Evolutionary conservation across 345 rosid genomes (phyloP).

Genomic region (Citrus maxima): DNA sequence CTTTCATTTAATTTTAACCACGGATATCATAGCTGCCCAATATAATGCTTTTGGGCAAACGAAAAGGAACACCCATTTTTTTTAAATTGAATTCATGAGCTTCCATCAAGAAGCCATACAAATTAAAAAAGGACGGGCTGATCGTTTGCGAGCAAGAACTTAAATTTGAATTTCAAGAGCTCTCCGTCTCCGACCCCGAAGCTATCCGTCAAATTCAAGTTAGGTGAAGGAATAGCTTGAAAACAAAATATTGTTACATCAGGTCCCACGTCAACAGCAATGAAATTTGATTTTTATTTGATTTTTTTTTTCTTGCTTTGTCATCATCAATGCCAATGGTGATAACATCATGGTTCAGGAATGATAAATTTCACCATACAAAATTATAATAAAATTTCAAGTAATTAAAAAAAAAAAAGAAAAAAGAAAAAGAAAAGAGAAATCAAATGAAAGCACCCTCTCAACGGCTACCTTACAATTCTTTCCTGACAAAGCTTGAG

Average conservation of each 20-base stretch:
- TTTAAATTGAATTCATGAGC: too few species aligned
- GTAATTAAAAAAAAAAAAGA: neutral
- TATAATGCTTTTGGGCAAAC: too few species aligned
- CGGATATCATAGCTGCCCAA: too few species aligned
- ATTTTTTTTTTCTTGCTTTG: neutral
- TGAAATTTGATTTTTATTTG: neutral
- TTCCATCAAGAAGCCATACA: too few species aligned
- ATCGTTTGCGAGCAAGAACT: neutral
- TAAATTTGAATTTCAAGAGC: neutral
- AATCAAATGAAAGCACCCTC: slow-evolving; percentile 49
- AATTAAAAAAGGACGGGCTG: too few species aligned
- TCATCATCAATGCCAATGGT: slow-evolving; percentile 13
- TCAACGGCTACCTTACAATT: slow-evolving; percentile 43
- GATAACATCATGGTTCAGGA: neutral
- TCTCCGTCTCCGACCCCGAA: neutral
- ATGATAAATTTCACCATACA: slow-evolving; percentile 12
- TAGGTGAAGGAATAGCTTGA: neutral
- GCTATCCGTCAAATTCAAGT: neutral
- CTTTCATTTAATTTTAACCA: too few species aligned
- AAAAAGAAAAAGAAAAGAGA: neutral
- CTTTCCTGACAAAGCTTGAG: slow-evolving; percentile 13
- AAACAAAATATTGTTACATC: neutral
- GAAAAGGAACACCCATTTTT: too few species aligned
- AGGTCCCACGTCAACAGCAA: slow-evolving; percentile 6
- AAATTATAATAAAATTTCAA: neutral